A percentile compares a stretch with the other conserved stretches of the same genome.
Evolutionary conservation across 2,329 filamentous ascomycete species (phyloP).

Genomic region (Aspergillus luchuensis): DNA sequence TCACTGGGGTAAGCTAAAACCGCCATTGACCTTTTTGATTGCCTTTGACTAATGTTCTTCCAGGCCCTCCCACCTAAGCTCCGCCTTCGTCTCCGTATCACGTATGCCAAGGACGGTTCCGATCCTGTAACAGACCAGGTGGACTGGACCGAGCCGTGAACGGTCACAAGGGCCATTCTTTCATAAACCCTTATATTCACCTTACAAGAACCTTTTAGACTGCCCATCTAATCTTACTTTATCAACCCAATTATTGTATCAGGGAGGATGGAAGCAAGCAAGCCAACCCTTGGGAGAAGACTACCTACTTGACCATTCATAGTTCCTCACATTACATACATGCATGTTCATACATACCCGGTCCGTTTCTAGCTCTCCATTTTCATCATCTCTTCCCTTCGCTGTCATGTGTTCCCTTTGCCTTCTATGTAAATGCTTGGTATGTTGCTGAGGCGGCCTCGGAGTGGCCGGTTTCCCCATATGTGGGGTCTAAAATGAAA

Average conservation of each 20-base stretch:
- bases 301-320: neutral
- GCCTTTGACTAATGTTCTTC: conserved; percentile 22
- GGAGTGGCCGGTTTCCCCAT: neutral
- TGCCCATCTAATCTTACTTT: neutral
- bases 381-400: neutral
- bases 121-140: conserved; percentile 85
- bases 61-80: conserved; percentile 71
- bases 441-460: neutral
- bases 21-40: conserved; percentile 16
- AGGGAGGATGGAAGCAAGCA: neutral
- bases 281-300: neutral
- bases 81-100: conserved; percentile 81
- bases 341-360: conserved; percentile 10
- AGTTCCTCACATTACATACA: conserved; percentile 1
- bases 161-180: neutral
- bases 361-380: conserved; percentile 1
- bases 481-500: no score
- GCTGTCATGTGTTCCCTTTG: neutral
- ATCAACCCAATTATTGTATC: neutral
- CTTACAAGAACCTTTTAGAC: neutral
- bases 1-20: conserved; percentile 80
- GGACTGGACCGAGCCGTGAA: conserved; percentile 83
- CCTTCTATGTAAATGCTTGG: conserved; percentile 12
- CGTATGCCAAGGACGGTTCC: conserved; percentile 70
- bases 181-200: neutral